Percentiles rank a stretch among this genome's conserved stretches.
Conservation (phyloP, 139 green algal genomes). For the Micractinium conductrix region DNA sequence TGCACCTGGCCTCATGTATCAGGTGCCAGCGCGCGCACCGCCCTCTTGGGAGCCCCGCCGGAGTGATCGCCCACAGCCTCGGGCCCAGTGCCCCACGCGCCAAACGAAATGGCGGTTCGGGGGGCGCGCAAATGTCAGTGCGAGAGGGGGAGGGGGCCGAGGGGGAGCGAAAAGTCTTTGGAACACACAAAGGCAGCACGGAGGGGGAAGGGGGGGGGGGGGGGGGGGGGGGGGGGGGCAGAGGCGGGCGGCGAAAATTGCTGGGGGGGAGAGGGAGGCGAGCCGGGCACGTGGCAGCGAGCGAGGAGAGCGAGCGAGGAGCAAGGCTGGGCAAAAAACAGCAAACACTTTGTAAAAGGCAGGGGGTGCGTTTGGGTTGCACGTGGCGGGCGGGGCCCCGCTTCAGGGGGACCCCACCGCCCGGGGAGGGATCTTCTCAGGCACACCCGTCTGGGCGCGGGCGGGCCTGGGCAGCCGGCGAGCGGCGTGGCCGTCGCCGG, state of each 20-base stretch:
- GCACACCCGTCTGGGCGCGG: too few species aligned
- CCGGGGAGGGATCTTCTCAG: too few species aligned
- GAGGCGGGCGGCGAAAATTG: slow-evolving; percentile 13
- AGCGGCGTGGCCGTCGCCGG: too few species aligned
- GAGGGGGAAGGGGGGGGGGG: not conserved
- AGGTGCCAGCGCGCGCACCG: too few species aligned
- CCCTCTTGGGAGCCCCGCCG: not conserved
- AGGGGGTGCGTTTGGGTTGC: too few species aligned
- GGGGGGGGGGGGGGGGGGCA: too few species aligned
- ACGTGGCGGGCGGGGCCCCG: too few species aligned
- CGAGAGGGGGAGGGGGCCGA: not conserved
- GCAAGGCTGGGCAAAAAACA: not conserved
- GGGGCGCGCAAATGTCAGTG: slow-evolving; percentile 18
- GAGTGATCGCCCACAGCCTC: slow-evolving; percentile 7
- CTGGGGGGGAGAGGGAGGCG: not conserved
- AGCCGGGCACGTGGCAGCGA: not conserved
- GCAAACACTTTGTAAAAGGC: not conserved
- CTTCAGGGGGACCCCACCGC: not conserved
- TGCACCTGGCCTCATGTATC: too few species aligned
- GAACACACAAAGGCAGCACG: not conserved
- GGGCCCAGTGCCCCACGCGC: slow-evolving; percentile 3
- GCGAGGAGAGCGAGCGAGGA: not conserved
- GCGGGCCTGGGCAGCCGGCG: too few species aligned
- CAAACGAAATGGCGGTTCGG: slow-evolving; percentile 8
- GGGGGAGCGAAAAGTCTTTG: slow-evolving; percentile 18